Percentiles rank a stretch among this genome's conserved stretches.
phyloP scores from a whole-genome alignment of 768 basidiomycete genomes.

The Neoboletus subvelutipes region DNA sequence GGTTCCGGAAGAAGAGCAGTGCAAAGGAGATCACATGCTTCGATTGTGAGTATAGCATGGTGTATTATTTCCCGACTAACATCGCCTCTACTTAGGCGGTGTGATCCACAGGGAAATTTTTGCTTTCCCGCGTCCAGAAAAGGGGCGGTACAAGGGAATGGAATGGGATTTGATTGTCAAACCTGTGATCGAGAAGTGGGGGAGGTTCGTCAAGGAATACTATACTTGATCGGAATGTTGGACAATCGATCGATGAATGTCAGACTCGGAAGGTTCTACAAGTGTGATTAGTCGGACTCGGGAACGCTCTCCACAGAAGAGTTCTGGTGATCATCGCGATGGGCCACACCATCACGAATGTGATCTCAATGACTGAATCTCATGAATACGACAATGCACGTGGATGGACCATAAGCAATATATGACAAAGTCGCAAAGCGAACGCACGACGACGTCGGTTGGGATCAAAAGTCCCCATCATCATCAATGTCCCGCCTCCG shows the following conservation, averaged over 20 bases:
- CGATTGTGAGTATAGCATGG: slow-evolving; percentile 42
- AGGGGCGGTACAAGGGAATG: slow-evolving; percentile 54
- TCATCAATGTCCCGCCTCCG: slow-evolving; percentile 67
- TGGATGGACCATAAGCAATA: not conserved
- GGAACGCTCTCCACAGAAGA: not conserved
- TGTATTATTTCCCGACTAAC: slow-evolving; percentile 5
- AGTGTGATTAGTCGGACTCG: not conserved
- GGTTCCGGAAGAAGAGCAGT: slow-evolving; percentile 14
- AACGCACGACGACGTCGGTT: not conserved
- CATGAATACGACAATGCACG: slow-evolving; percentile 1
- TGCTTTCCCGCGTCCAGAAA: slow-evolving; percentile 55
- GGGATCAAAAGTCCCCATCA: slow-evolving; percentile 50
- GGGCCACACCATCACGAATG: not conserved
- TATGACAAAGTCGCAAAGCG: not conserved
- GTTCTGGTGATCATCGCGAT: not conserved
- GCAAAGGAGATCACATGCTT: slow-evolving; percentile 33
- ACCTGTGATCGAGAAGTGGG: slow-evolving; percentile 80
- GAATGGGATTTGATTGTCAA: slow-evolving; percentile 78
- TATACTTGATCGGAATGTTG: slow-evolving; percentile 23
- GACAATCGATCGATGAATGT: not conserved
- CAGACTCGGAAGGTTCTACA: not conserved
- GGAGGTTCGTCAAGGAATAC: slow-evolving; percentile 49
- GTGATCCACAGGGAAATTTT: slow-evolving; percentile 77
- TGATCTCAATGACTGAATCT: not conserved
- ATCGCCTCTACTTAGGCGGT: slow-evolving; percentile 42